Base-by-base conservation (phyloP, 768 basidiomycete genomes). In the Lyophyllum decastes region DNA sequence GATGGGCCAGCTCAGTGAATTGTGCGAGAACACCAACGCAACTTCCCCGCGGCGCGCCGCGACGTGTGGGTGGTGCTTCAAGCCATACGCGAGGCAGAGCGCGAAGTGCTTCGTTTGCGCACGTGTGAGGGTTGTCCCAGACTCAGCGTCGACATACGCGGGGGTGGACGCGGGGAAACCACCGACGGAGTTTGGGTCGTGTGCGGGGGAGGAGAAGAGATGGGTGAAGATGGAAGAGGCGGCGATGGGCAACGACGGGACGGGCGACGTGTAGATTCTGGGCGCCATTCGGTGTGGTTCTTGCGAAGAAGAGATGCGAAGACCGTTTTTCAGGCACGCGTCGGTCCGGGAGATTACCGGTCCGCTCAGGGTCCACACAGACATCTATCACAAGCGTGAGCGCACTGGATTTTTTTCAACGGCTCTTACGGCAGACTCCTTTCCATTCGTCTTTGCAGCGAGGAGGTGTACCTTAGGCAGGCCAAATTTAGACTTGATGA, bases 71-170 rank as follows among this genome's bases (percentile, higher is more conserved):
- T 80, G 77, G 58, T 78, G 71, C 21, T 70, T 77, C 19, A 94
- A 72, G 0, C 88, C 89, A 58, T 78, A 73, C 0, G 76, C 89
- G 8, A 92, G 72, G 27, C 80, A 74, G 16, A 90, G 77, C 2
- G 86, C 76, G 17, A 85, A 72, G 4, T 78, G 70, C 35, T 78
- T 78, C 21, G 88, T 70, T 45, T 85, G 77, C 0, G 67, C 77
- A 10, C 91, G 82, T 0, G 87, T 78, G 46, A 93, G 62, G 4
- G 76, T 76, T 0, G 78, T 74, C 3, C 83, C 87, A 0, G 88
- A 81, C 2, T 73, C 68, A 0, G 86, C 87, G 61, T 93, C 90
- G 50, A 92, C 76, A 67, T 85, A 90, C 2, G 88, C 89, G 9
- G 80, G 78, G 2, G 72, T 58, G 2, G 72, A 62, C 2, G 68